Base-by-base conservation (phyloP, 331 rosid genomes). In the Acacia concinna region DNA sequence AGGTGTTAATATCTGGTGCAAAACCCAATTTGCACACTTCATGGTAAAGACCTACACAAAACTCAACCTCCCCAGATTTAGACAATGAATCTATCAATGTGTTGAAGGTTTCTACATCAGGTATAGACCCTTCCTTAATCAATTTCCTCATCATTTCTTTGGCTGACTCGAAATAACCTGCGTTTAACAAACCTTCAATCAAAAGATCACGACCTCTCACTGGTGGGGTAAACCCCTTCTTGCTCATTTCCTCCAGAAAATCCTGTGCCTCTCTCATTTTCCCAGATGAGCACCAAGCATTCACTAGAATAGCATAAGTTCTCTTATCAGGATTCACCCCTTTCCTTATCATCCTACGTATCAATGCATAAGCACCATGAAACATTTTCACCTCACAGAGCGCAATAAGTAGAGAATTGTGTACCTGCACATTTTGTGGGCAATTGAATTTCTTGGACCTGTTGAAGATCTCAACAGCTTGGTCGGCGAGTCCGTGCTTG, bases 151-250 rank as follows among this genome's bases (percentile, higher is more conserved):
- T 87, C 97, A 88, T 91, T 1, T 75, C 92, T 35, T 95, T 92
- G 0, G 97, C 98, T 2, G 91, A 86, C 81, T 95, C 97, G 0
- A 92, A 37, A 23, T 86, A 85, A 0, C 97, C 98, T 0, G 97
- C 98, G 18, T 89, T 92, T 47, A 95, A 59, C 68, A 95, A 31
- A 32, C 97, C 98, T 63, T 95, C 97, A 0, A 95, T 82, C 25
- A 95, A 87, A 43, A 95, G 96, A 79, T 95, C 98, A 3, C 98
- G 97, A 10, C 97, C 97, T 14, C 98, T 80, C 12, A 91, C 85
- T 0, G 98, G 97, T 2, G 98, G 98, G 14, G 87, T 91, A 74
- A 88, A 93, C 14, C 97, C 98, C 25, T 84, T 95, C 10, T 81
- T 51, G 31, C 97, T 95, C 97, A 95, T 95, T 57, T 91, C 98